These are phyloP conservation scores for Clonostachys byssicola DNA, from an alignment of 2,329 filamentous ascomycete genomes.

Conservation along the genomic window DNA sequence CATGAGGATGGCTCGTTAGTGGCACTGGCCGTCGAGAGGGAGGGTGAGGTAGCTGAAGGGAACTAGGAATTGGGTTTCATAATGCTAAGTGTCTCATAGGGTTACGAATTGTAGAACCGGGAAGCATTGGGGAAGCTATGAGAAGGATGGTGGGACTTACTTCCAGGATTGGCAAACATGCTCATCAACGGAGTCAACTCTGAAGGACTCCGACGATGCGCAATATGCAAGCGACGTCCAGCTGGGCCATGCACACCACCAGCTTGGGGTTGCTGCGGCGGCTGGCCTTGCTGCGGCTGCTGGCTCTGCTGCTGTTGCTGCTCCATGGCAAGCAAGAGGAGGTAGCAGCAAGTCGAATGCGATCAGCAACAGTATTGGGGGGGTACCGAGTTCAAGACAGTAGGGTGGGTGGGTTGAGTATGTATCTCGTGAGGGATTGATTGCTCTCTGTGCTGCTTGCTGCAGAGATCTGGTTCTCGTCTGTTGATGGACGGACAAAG, in stretches of 20 bases:
- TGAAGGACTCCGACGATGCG: constrained; percentile 93
- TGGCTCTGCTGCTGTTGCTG: constrained; percentile 53
- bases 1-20: constrained; percentile 6
- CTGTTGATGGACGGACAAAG: constrained; percentile 1
- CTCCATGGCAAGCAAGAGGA: constrained; percentile 54
- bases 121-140: background rate
- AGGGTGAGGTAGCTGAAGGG: background rate
- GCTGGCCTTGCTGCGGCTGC: constrained; percentile 41
- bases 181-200: constrained; percentile 97
- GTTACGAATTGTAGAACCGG: background rate
- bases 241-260: constrained; percentile 66
- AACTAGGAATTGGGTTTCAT: background rate
- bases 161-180: constrained; percentile 68
- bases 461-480: background rate
- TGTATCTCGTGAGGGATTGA: background rate
- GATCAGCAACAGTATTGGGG: background rate
- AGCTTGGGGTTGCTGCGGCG: constrained; percentile 41
- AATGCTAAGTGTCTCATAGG: background rate
- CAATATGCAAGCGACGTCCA: constrained; percentile 92
- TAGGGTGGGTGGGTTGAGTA: constrained; percentile 4
- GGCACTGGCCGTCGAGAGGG: background rate
- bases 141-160: constrained; percentile 41
- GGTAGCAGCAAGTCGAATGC: constrained; percentile 24
- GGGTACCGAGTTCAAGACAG: constrained; percentile 6
- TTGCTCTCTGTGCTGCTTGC: background rate